Evolutionary conservation across 164 flowering plant genomes (phyloP), one percentile per base, ranked within the genome.

Genomic region (Vitis rotundifolia): DNA sequence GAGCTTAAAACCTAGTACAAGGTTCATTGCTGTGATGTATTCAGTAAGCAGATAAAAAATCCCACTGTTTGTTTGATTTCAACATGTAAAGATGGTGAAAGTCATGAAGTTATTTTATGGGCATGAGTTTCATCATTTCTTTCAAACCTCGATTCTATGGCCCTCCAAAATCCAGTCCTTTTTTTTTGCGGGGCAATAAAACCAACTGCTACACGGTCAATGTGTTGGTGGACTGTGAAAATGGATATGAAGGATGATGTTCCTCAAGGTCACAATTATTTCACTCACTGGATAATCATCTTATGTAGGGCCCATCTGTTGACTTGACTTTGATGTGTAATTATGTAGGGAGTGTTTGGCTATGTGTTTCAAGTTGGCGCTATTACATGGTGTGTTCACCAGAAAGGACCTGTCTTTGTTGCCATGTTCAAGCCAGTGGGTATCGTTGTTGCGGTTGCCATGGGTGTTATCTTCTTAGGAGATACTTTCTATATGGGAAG

Each of bases 401-500:
- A 58, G 75, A 85, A 76, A 11, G 92, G 92, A 8, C 89, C 92
- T 64, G 78, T 83, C 47, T 86, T 82, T 76, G 89, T 81, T 59
- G 50, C 85, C 2, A 73, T 83, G 84, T 86, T 86, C 71, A 81
- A 86, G 81, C 92, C 92, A 8, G 11, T 87, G 53, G 86, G 85
- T 12, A 81, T 88, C 28, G 73, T 71, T 7, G 75, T 86, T 57
- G 70, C 92, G 12, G 79, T 69, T 52, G 71, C 44, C 9, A 44
- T 75, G 4, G 87, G 85, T 44, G 75, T 79, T 18, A 53, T 81
- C 54, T 76, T 84, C 63, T 69, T 78, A 16, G 82, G 81, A 31
- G 88, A 88, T 61, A 52, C 77, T 37, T 73, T 88, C 66, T 83
- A 82, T 72, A 77, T 81, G 54, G 91, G 91, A 84, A 86, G 89